Evolutionary conservation across 2,329 filamentous ascomycete species (phyloP), one percentile per base, ranked within the genome.

Genomic region (Capronia americana): DNA sequence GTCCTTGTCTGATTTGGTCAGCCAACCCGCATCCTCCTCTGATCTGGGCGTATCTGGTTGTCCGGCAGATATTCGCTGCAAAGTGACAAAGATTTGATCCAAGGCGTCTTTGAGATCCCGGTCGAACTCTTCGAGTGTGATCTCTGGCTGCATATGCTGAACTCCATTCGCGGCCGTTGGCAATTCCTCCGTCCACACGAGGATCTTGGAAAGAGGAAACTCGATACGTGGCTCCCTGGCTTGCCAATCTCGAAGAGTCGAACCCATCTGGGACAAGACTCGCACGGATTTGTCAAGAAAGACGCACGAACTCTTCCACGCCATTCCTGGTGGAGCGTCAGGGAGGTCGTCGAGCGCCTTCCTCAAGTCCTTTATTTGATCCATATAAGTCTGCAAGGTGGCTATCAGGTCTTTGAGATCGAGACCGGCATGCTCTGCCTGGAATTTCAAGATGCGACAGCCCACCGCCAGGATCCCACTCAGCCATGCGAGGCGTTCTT

Each of bases 51-150:
- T 79, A 3, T 81, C 80, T 11, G 81, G 77, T 8, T 87, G 79
- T 2, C 83, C 79, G 67, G 86, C 86, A 65, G 87, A 86, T 54
- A 90, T 84, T 69, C 89, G 87, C 76, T 97, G 92, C 56, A 96
- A 84, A 0, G 91, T 89, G 41, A 94, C 90, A 1, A 97, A 87
- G 30, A 94, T 86, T 57, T 87, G 86, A 77, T 96, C 91, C 55
- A 90, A 86, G n/a, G 90, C 81, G 0, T 79, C 85, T 44, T 91
- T 85, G 1, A 92, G 77, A 3, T 83, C 80, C 14, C 83, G 78
- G 50, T 88, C 85, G 53, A 93, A 85, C 0, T 78, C 75, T 20
- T 83, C 73, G 24, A 82, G 66, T 57, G 73, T 71, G 30, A 78
- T 30, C 23, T 60, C 17, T 48, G 41, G 61, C 71, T 72, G 56